These are phyloP conservation scores for Oryza australiensis DNA, from an alignment of 176 grass and related monocot genomes.

Conservation along the genomic window DNA sequence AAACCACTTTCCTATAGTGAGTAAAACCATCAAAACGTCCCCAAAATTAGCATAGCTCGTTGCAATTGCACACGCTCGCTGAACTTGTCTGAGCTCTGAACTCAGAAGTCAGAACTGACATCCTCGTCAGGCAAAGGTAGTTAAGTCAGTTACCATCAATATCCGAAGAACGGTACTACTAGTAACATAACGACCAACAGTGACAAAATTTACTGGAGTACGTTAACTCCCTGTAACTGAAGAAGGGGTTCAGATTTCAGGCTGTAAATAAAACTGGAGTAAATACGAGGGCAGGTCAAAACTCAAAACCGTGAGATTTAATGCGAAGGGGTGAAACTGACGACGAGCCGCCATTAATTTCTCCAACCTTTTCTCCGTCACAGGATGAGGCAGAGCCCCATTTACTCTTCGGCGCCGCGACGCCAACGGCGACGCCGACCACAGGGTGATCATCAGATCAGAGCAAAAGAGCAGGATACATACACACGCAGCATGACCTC, in stretches of 20 bases:
- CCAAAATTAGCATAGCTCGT: not conserved
- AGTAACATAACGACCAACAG: not conserved
- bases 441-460: not conserved
- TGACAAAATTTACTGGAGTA: not conserved
- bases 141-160: not conserved
- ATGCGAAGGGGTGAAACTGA: conserved; percentile 14
- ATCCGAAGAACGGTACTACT: not conserved
- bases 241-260: not conserved
- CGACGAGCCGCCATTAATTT: conserved; percentile 34
- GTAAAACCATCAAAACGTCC: not conserved
- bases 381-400: conserved; percentile 41
- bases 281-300: not conserved
- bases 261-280: not conserved
- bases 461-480: not conserved
- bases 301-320: conserved; percentile 15
- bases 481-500: conserved; percentile 2
- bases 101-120: not conserved
- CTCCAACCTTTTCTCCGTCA: conserved; percentile 32
- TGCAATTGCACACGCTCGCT: not conserved
- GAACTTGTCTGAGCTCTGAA: not conserved
- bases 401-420: conserved; percentile 25
- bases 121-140: not conserved
- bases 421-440: conserved; percentile 23
- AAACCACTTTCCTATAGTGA: not conserved
- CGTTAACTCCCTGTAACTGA: not conserved